Evolutionary conservation across 1,284 basidiomycete species (phyloP), one percentile per base, ranked within the genome.

Genomic region (Coniophora puteana): DNA sequence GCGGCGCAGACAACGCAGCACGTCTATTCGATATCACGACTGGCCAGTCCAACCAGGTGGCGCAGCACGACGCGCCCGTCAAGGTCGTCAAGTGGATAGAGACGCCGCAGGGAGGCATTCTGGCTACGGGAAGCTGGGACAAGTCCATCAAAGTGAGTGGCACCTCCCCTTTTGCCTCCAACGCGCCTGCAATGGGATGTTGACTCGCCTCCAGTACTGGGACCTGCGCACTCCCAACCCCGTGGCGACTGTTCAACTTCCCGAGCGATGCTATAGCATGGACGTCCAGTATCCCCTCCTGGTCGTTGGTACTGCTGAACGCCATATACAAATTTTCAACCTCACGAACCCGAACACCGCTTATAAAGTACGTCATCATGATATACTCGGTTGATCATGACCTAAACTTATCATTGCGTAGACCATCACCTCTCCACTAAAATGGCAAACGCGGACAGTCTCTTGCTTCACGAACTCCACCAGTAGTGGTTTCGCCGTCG

Each of bases 271-370:
- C 57, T 98, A 97, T 60, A 80, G 80, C 11, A 81, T 92, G 71
- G 91, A 95, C 54, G 80, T 88, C 12, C 77, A 78, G 43, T 89
- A 85, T 56, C 89, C 89, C 1, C 72, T 93, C n/a, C 78, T 95
- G 68, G 93, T 96, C 22, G 89, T 93, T 25, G 95, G 89, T n/a
- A 95, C 91, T 6, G 95, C 94, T 12, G 93, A 93, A 51, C 78
- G 91, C 23, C 84, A 93, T 59, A 83, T 98, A 43, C 82, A 91
- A 58, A 86, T 96, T 40, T 89, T 83, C 71, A 89, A 96, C 61
- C 74, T 96, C 48, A 78, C 78, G 41, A 91, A 87, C 60, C 92
- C 93, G 0, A 82, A 76, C 17, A 72, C 78, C 1, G 62, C 83
- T 2, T 89, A 80, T 69, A 89, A 89, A 68, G 88, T 88, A 45